Evolutionary conservation across 768 basidiomycete species (phyloP), one percentile per base, ranked within the genome.

Genomic region (Boletus fagicola): DNA sequence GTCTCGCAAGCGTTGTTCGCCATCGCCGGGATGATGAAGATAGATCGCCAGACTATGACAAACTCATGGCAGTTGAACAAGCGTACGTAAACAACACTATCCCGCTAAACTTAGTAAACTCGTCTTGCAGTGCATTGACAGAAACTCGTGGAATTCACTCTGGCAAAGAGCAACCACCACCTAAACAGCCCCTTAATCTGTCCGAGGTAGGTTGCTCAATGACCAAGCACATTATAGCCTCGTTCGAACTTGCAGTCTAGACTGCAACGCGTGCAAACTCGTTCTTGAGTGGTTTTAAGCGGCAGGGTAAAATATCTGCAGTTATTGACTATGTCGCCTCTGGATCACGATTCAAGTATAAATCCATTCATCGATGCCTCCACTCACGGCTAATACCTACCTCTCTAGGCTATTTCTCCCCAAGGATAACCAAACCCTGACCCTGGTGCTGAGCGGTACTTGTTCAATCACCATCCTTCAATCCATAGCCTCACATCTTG

Each of bases 11-110:
- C 54, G 88, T 90, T 11, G 85, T 98, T 28, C 86, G 96, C 46
- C 96, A 99, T 74, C 90, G 87, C 67, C 85, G 92, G 22, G 95
- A 96, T 63, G 96, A 98, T 67, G 96, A 98, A 72, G 91, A 95
- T 65, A 84, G 95, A 47, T 95, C 95, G n/a, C 81, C 88, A 7
- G 96, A 98, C 68, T 93, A 94, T 62, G 97, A 99, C 76, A 94
- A 93, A 75, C 77, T 98, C 44, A 94, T 98, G 82, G 85, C 87
- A 30, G 97, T 94, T 9, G 96, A 99, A 72, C 93, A 95, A 76
- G 76, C 76, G 94, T 95, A 65, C 74, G 90, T 78, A 13, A n/a
- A n/a, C 3, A 38, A 20, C 18, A 12, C 48, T 51, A 4, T 26
- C 26, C 30, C 18, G 15, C 26, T 52, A 5, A 35, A 20, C 36